Evolutionary conservation across 192 early-diverging fungal species (phyloP).

Genomic region (Coemansia sp.): DNA sequence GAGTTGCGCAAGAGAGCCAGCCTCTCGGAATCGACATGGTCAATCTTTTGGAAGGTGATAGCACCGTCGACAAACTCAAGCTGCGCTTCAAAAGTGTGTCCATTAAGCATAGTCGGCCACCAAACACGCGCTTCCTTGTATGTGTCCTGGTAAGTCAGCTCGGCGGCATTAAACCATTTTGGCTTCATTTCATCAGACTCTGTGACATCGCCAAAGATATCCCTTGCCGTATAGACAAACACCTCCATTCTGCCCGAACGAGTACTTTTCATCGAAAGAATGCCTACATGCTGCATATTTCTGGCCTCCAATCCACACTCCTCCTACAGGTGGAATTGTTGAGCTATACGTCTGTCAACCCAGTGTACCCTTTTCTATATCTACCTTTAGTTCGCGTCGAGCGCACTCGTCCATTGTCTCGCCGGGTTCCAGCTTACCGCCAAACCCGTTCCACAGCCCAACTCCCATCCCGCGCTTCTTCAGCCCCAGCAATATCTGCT

Average conservation of each 20-base stretch:
- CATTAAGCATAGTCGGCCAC: slow-evolving; percentile 40
- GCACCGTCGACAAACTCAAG: slow-evolving; percentile 23
- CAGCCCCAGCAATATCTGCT: slow-evolving; percentile 63
- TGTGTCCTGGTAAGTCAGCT: slow-evolving; percentile 61
- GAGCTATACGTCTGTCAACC: neutral
- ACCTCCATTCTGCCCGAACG: slow-evolving; percentile 51
- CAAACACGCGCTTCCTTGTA: slow-evolving; percentile 40
- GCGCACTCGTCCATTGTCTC: slow-evolving; percentile 66
- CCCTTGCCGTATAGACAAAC: slow-evolving; percentile 56
- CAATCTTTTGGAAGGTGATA: slow-evolving; percentile 10
- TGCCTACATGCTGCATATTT: slow-evolving; percentile 49
- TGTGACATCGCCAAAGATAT: slow-evolving; percentile 48
- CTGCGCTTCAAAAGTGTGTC: slow-evolving; percentile 20
- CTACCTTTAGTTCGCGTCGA: slow-evolving; percentile 59
- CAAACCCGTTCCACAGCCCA: slow-evolving; percentile 71
- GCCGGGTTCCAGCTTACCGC: slow-evolving; percentile 68
- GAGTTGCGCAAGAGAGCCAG: neutral
- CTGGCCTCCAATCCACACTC: slow-evolving; percentile 55
- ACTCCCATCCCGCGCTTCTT: slow-evolving; percentile 79
- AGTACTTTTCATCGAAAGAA: slow-evolving; percentile 60
- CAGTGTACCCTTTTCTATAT: neutral
- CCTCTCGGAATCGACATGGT: neutral
- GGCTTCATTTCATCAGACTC: slow-evolving; percentile 80
- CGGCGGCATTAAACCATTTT: slow-evolving; percentile 58
- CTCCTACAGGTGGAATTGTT: slow-evolving; percentile 52